These are phyloP conservation scores for Tylopilus sp. DNA, from an alignment of 768 basidiomycete genomes.

Conservation along the genomic window DNA sequence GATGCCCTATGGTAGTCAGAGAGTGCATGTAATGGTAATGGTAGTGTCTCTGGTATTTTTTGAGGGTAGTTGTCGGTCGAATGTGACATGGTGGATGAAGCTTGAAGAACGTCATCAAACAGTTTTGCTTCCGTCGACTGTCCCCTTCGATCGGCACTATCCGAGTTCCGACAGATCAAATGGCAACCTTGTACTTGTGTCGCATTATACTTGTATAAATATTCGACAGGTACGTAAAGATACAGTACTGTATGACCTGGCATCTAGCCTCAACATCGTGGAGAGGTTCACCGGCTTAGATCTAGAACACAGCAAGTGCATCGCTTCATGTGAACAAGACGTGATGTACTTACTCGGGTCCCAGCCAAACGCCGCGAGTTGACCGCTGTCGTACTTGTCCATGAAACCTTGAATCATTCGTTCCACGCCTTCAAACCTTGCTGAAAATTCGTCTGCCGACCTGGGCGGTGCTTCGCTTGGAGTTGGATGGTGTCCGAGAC, in stretches of 20 bases:
- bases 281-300: constrained; percentile 6
- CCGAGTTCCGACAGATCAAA: constrained; percentile 14
- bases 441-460: constrained; percentile 22
- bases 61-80: not conserved
- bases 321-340: not conserved
- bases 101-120: constrained; percentile 14
- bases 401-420: constrained; percentile 21
- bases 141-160: constrained; percentile 17
- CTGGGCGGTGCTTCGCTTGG: constrained; percentile 11
- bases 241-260: constrained; percentile 9
- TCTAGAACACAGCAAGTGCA: constrained; percentile 8
- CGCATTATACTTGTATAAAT: constrained; percentile 16
- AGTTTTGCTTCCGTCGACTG: constrained; percentile 17
- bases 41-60: constrained; percentile 9
- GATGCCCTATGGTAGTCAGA: constrained; percentile 59
- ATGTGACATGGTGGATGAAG: constrained; percentile 19
- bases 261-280: not conserved
- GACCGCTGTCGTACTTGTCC: constrained; percentile 16
- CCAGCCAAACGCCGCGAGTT: constrained; percentile 25
- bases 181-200: constrained; percentile 12
- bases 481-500: not conserved
- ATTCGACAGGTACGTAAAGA: constrained; percentile 2
- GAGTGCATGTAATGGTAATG: constrained; percentile 25
- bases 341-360: constrained; percentile 25
- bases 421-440: constrained; percentile 16